Percentiles rank a stretch among this genome's conserved stretches.
These are phyloP conservation scores for Cyberlindnera veronae DNA, from an alignment of 805 yeast species.

Conservation along the genomic window DNA sequence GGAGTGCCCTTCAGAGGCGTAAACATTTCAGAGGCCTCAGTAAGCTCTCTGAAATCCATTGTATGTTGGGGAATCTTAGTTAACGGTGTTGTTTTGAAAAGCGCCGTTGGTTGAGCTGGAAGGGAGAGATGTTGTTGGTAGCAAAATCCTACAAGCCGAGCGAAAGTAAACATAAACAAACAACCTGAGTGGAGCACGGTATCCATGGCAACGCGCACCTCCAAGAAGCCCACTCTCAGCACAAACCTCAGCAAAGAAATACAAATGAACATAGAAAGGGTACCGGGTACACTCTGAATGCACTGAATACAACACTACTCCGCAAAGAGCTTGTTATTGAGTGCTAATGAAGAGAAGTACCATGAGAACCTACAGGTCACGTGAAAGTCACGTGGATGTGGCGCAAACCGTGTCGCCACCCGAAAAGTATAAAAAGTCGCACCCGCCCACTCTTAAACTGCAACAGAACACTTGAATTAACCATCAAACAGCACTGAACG, in stretches of 20 bases:
- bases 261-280: no score
- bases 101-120: background rate
- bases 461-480: background rate
- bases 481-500: background rate
- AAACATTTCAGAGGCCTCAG: slow-evolving; percentile 19
- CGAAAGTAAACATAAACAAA: slow-evolving; percentile 13
- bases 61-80: background rate
- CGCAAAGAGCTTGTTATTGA: no score
- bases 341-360: background rate
- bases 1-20: slow-evolving; percentile 23
- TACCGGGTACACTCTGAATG: no score
- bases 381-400: slow-evolving; percentile 9
- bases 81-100: background rate
- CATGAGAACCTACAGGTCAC: background rate
- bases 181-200: background rate
- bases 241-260: no score
- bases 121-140: background rate
- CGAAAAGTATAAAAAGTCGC: slow-evolving; percentile 25
- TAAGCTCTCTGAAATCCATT: slow-evolving; percentile 15
- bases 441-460: slow-evolving; percentile 6
- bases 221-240: no score
- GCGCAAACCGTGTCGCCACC: slow-evolving; percentile 15
- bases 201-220: slow-evolving; percentile 10
- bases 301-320: no score
- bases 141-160: slow-evolving; percentile 3